phyloP scores from a whole-genome alignment of 345 rosid genomes.

The Aquilaria malaccensis region DNA sequence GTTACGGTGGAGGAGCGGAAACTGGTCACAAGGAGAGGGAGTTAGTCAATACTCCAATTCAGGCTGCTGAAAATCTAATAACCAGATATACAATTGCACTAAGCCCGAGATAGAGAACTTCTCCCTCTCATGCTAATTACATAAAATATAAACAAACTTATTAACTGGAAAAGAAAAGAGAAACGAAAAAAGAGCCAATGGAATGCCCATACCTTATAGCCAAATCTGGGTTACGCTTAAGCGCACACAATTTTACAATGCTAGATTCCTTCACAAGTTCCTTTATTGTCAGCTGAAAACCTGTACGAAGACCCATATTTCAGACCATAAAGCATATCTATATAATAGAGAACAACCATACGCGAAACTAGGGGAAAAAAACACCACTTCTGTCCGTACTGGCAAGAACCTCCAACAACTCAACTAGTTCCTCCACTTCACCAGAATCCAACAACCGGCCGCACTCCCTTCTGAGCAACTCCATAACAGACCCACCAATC shows the following conservation, averaged over 20 bases:
- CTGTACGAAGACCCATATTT: slow-evolving; percentile 31
- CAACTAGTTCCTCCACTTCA: slow-evolving; percentile 45
- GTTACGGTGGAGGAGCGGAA: no score
- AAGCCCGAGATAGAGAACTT: no score
- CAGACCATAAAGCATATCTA: slow-evolving; percentile 3
- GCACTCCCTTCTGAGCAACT: slow-evolving; percentile 47
- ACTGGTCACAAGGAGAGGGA: no score
- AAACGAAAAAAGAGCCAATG: background rate
- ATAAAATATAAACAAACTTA: no score
- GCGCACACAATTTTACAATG: slow-evolving; percentile 51
- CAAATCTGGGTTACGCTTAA: slow-evolving; percentile 42
- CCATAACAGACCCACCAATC: slow-evolving; percentile 33
- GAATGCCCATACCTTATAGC: slow-evolving; percentile 59
- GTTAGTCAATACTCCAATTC: no score
- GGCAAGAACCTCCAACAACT: slow-evolving; percentile 60
- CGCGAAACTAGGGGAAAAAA: background rate
- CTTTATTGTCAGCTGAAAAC: slow-evolving; percentile 52
- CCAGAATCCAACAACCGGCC: slow-evolving; percentile 39
- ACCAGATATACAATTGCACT: no score
- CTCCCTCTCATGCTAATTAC: no score
- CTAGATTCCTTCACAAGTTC: slow-evolving; percentile 50
- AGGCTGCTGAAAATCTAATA: no score
- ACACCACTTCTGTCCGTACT: slow-evolving; percentile 28
- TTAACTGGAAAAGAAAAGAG: no score
- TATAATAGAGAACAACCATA: background rate